phyloP scores from a whole-genome alignment of 305 asterid species.

The Solanum hybrid region DNA sequence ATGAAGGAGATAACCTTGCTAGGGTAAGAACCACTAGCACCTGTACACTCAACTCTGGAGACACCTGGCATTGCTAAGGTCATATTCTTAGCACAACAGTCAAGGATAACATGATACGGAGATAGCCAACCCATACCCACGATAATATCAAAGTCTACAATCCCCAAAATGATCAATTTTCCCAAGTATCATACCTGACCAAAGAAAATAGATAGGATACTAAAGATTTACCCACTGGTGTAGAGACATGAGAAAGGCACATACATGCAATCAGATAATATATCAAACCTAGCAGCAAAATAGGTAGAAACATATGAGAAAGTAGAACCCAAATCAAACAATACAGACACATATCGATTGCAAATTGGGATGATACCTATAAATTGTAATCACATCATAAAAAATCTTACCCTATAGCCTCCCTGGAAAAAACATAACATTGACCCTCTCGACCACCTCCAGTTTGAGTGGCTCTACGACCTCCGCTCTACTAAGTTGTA shows the following conservation, averaged over 20 bases:
- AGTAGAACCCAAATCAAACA: not conserved
- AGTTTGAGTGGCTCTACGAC: not conserved
- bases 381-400: not conserved
- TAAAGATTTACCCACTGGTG: not conserved
- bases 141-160: not conserved
- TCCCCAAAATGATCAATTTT: not conserved
- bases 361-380: not conserved
- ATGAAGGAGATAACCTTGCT: not conserved
- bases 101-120: not conserved
- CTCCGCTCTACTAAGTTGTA: too few relatives aligned
- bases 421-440: not conserved
- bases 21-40: not conserved
- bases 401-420: too few relatives aligned
- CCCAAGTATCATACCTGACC: not conserved
- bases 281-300: not conserved
- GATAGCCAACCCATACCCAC: not conserved
- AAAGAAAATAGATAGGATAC: not conserved
- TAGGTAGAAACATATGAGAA: not conserved
- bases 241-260: not conserved
- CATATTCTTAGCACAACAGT: not conserved
- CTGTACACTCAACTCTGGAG: not conserved
- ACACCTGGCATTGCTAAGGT: not conserved
- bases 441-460: not conserved
- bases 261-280: not conserved
- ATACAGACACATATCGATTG: too few relatives aligned